A percentile compares a stretch with the other conserved stretches of the same genome.
Evolutionary conservation across 768 basidiomycete genomes (phyloP).

Genomic region (Dentipellis sp.): DNA sequence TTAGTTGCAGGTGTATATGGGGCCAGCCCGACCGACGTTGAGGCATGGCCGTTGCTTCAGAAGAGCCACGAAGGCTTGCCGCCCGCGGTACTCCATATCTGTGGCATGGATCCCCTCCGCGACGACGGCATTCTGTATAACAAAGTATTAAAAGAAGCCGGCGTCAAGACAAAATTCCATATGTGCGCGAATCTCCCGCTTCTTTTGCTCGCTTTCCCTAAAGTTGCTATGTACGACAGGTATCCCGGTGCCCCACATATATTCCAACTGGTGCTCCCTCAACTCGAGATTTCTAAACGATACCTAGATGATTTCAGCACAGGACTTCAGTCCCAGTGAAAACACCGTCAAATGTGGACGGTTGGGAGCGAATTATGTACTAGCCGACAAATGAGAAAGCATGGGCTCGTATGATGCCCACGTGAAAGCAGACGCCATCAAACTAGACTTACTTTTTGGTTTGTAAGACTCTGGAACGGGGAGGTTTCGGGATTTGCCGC

Average conservation of each 20-base stretch:
- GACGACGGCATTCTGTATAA: conserved; percentile 15
- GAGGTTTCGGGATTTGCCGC: too few relatives aligned
- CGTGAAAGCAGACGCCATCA: too few relatives aligned
- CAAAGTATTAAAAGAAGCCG: conserved; percentile 9
- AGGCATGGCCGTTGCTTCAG: conserved; percentile 4
- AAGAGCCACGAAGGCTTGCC: conserved; percentile 8
- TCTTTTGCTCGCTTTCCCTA: not conserved
- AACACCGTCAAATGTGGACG: too few relatives aligned
- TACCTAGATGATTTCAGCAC: not conserved
- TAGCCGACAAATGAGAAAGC: too few relatives aligned
- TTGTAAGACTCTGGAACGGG: too few relatives aligned
- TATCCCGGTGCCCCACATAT: not conserved
- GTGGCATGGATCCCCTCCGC: conserved; percentile 14
- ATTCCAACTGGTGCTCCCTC: not conserved
- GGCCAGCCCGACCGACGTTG: not conserved
- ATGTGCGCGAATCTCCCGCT: conserved; percentile 4
- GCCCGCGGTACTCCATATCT: conserved; percentile 9
- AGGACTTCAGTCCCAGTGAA: too few relatives aligned
- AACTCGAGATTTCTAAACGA: not conserved
- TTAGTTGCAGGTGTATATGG: not conserved
- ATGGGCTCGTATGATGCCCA: too few relatives aligned
- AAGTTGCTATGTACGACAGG: not conserved
- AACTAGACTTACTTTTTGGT: too few relatives aligned
- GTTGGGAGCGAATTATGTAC: too few relatives aligned
- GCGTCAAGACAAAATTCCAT: conserved; percentile 5